A percentile compares a stretch with the other conserved stretches of the same genome.
phyloP scores from a whole-genome alignment of 805 yeast genomes.

The Scheffersomyces coipomensis region DNA sequence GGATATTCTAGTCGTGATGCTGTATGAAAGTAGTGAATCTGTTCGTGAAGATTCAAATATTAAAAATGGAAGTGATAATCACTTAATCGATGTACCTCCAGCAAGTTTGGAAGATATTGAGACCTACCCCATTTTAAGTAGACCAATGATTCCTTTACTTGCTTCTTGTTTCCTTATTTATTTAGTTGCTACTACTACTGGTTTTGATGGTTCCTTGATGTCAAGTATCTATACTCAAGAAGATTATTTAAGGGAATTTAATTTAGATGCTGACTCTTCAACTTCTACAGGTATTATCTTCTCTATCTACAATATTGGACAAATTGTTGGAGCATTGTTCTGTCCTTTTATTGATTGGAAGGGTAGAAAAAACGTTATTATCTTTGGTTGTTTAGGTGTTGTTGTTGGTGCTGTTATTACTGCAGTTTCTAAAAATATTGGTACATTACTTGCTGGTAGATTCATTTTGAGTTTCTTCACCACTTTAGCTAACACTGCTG shows the following conservation, averaged over 20 bases:
- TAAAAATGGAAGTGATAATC: too few relatives aligned
- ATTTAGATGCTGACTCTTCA: constrained; percentile 24
- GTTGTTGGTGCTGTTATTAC: constrained; percentile 29
- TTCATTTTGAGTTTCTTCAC: constrained; percentile 45
- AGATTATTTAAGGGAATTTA: constrained; percentile 12
- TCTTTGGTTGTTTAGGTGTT: constrained; percentile 20
- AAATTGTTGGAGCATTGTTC: constrained; percentile 21
- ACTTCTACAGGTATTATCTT: constrained; percentile 37
- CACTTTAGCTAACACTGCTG: constrained; percentile 36
- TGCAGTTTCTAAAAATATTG: constrained; percentile 22
- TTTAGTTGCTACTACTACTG: constrained; percentile 42
- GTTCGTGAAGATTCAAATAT: too few relatives aligned
- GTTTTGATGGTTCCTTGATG: constrained; percentile 45
- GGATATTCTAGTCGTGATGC: too few relatives aligned
- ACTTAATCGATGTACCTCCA: not conserved
- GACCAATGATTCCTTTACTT: constrained; percentile 8
- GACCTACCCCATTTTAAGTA: constrained; percentile 2
- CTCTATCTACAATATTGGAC: constrained; percentile 27
- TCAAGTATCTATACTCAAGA: constrained; percentile 15
- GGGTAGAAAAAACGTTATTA: constrained; percentile 35
- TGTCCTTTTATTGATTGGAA: constrained; percentile 28
- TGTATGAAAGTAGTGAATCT: too few relatives aligned
- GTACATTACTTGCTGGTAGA: constrained; percentile 39
- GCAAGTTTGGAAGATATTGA: constrained; percentile 3
- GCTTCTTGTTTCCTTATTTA: constrained; percentile 11